A percentile compares a stretch with the other conserved stretches of the same genome.
Evolutionary conservation across 306 rosid species (phyloP).

Genomic region (Trichosanthes truncata): DNA sequence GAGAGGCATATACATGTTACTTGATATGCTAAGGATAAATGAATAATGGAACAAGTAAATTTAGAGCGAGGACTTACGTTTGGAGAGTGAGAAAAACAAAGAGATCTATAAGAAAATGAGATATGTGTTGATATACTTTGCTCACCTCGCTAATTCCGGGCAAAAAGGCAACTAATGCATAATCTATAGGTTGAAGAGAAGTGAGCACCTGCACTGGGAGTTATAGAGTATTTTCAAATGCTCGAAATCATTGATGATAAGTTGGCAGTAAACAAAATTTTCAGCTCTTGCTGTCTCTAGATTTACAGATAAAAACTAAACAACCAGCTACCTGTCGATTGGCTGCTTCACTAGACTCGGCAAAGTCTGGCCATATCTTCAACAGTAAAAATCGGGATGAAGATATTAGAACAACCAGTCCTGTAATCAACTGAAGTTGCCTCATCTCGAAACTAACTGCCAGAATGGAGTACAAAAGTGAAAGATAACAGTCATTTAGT

Average conservation of each 20-base stretch:
- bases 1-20: background rate
- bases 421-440: conserved; percentile 87
- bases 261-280: background rate
- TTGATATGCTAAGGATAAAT: background rate
- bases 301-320: background rate
- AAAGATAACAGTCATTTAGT: background rate
- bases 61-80: background rate
- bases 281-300: background rate
- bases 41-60: background rate
- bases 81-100: background rate
- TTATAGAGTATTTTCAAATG: background rate
- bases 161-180: conserved; percentile 52
- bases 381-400: conserved; percentile 55
- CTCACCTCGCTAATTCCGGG: conserved; percentile 87
- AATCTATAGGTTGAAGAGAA: conserved; percentile 74
- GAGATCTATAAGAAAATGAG: background rate
- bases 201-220: conserved; percentile 53
- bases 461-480: conserved; percentile 6
- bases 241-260: background rate
- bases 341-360: conserved; percentile 87
- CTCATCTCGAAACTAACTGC: conserved; percentile 83
- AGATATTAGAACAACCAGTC: conserved; percentile 61
- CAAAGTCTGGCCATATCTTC: conserved; percentile 75
- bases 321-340: conserved; percentile 54
- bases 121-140: background rate